These are phyloP conservation scores for Cryphonectria nitschkei DNA, from an alignment of 2,329 filamentous ascomycete species.

Conservation along the genomic window DNA sequence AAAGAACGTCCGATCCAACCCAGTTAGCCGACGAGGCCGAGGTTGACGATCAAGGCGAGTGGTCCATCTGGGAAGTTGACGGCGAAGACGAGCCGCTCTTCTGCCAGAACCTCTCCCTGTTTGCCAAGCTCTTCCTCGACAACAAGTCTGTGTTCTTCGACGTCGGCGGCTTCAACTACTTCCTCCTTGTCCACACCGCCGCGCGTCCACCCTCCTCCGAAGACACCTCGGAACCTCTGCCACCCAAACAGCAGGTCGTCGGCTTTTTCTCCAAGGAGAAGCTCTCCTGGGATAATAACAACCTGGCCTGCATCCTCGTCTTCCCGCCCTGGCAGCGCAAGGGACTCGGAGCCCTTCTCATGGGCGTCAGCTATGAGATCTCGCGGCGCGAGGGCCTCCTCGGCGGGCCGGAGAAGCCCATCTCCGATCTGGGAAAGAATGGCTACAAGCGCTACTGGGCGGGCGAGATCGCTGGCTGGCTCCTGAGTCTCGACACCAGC, in stretches of 20 bases:
- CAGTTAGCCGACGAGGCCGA: slow-evolving; percentile 46
- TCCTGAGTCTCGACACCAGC: slow-evolving; percentile 51
- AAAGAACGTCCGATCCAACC: slow-evolving; percentile 39
- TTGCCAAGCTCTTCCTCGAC: slow-evolving; percentile 96
- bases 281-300: slow-evolving; percentile 98
- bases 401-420: slow-evolving; percentile 91
- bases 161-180: slow-evolving; percentile 92
- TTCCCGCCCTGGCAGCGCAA: slow-evolving; percentile 96
- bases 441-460: slow-evolving; percentile 89
- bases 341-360: slow-evolving; percentile 84
- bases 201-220: slow-evolving; percentile 33
- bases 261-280: slow-evolving; percentile 99
- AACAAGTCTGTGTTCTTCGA: slow-evolving; percentile 99
- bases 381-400: slow-evolving; percentile 80
- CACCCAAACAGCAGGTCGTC: slow-evolving; percentile 62
- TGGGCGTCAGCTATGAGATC: slow-evolving; percentile 92
- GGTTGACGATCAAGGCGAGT: slow-evolving; percentile 67
- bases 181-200: slow-evolving; percentile 80
- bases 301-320: slow-evolving; percentile 91
- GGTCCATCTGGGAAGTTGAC: slow-evolving; percentile 91
- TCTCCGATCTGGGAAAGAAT: slow-evolving; percentile 80
- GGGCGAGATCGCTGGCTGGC: slow-evolving; percentile 76
- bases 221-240: slow-evolving; percentile 20
- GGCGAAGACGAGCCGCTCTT: slow-evolving; percentile 86
- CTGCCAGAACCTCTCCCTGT: slow-evolving; percentile 92